Percentiles rank a stretch among this genome's conserved stretches.
phyloP scores from a whole-genome alignment of 805 yeast genomes.

The Spathaspora hagerdaliae region DNA sequence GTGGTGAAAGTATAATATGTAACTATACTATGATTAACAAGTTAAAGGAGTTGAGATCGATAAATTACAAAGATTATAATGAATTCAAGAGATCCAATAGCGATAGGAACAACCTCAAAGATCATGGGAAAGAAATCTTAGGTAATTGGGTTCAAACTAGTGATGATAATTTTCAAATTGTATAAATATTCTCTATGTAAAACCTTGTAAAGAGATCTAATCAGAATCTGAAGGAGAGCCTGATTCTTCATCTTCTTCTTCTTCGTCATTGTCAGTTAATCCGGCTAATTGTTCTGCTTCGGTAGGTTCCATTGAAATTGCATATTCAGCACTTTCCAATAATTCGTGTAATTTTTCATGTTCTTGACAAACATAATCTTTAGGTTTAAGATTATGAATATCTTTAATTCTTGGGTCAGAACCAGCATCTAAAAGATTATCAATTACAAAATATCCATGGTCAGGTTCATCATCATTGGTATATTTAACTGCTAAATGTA shows the following conservation, averaged over 20 bases:
- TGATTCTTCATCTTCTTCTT: slow-evolving; percentile 33
- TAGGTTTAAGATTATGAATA: slow-evolving; percentile 63
- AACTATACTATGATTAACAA: slow-evolving; percentile 17
- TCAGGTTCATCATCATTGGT: slow-evolving; percentile 71
- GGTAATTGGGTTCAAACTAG: slow-evolving; percentile 47
- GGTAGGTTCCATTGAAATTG: slow-evolving; percentile 40
- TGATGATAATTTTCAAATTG: slow-evolving; percentile 36
- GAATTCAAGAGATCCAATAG: slow-evolving; percentile 25
- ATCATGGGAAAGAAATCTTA: slow-evolving; percentile 21
- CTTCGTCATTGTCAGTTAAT: slow-evolving; percentile 26
- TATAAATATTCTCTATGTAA: neutral
- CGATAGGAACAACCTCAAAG: slow-evolving; percentile 26
- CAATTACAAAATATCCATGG: slow-evolving; percentile 73
- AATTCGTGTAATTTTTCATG: slow-evolving; percentile 55
- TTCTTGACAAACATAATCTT: slow-evolving; percentile 58
- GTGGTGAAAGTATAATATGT: slow-evolving; percentile 42
- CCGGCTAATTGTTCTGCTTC: slow-evolving; percentile 20
- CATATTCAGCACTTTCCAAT: slow-evolving; percentile 82
- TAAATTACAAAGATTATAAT: slow-evolving; percentile 17
- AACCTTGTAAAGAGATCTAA: slow-evolving; percentile 1
- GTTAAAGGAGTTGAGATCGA: slow-evolving; percentile 1
- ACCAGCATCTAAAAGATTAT: slow-evolving; percentile 86
- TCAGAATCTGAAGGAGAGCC: slow-evolving; percentile 29
- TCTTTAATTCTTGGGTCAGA: slow-evolving; percentile 60
- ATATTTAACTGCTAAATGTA: slow-evolving; percentile 80